Base-by-base conservation (phyloP, 768 basidiomycete species). In the Mycena maculata region DNA sequence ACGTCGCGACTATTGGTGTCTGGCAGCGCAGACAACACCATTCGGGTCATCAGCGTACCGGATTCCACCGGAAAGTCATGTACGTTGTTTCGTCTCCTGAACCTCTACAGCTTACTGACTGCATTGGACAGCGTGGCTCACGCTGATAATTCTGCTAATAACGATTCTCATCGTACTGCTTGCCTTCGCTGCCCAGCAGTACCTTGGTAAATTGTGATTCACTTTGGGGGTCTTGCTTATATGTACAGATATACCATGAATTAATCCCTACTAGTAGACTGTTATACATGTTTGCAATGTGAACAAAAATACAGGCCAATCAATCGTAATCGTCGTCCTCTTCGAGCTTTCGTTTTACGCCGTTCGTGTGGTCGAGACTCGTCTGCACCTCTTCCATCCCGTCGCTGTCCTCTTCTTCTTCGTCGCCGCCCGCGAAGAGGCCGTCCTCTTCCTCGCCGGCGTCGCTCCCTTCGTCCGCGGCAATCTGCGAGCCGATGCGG, bases 11-110 rank as follows among this genome's bases (percentile, higher is more conserved):
- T 96, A 15, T 84, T 99, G 4, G 87, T 96, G 22, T 94, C 94
- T 7, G 96, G 93, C 20, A 95, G 95, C 71, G 92, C 94, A 10
- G 97, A 99, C 79, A 95, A 93, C 76, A 88, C 92, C 2, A 81
- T 98, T 22, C 88, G 96, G 30, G 82, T 95, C 45, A 86, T 96
- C 31, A 84, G 82, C n/a, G 87, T 96, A 6, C 94, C 95, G 11
- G 81, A 82, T 45, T 80, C 79, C 15, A 75, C 86, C 28, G 84
- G 79, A 38, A 82, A 84, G 31, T 82, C 83, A 69, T 83, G 91
- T 92, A 72, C 69, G 90, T 83, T 16, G 41, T 63, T 27, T 41
- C 33, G 23, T 53, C 27, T 61, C 11, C 64, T 31, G 41, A 62
- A 50, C 15, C 3, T 53, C 41, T 60, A 23, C n/a, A 18, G n/a